These are phyloP conservation scores for Amanita rubescens DNA, from an alignment of 768 basidiomycete species.

Conservation along the genomic window DNA sequence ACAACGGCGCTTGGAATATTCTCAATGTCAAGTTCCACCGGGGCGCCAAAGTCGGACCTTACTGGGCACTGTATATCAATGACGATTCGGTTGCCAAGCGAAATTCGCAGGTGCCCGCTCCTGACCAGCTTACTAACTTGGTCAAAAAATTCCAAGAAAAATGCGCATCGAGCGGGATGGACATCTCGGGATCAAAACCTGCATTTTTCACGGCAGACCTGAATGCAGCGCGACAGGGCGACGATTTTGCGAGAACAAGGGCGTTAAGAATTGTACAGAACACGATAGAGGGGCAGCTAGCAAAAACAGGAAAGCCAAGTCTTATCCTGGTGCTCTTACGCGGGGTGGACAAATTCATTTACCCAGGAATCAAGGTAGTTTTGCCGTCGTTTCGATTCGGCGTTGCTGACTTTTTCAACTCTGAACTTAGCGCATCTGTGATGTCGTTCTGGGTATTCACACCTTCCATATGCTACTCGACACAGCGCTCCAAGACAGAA, in stretches of 20 bases:
- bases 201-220: constrained; percentile 28
- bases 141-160: constrained; percentile 49
- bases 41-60: constrained; percentile 43
- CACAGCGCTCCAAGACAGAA: constrained; percentile 52
- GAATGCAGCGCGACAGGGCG: constrained; percentile 18
- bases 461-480: constrained; percentile 62
- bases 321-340: constrained; percentile 70
- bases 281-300: constrained; percentile 26
- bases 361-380: constrained; percentile 66
- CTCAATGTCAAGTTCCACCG: constrained; percentile 60
- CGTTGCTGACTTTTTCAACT: neutral
- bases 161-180: constrained; percentile 53
- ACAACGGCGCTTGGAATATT: constrained; percentile 73
- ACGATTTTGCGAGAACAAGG: constrained; percentile 25
- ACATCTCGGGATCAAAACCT: constrained; percentile 29
- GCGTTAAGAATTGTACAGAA: constrained; percentile 36
- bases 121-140: constrained; percentile 41
- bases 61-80: constrained; percentile 62
- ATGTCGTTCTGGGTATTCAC: constrained; percentile 63
- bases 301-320: constrained; percentile 33
- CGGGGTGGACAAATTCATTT: constrained; percentile 63
- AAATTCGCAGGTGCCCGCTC: constrained; percentile 4
- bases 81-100: constrained; percentile 34
- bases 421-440: constrained; percentile 58
- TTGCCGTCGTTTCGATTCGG: neutral